Evolutionary conservation across 495 filamentous ascomycete genomes (phyloP), one percentile per base, ranked within the genome.

Genomic region (Collariella sp.): DNA sequence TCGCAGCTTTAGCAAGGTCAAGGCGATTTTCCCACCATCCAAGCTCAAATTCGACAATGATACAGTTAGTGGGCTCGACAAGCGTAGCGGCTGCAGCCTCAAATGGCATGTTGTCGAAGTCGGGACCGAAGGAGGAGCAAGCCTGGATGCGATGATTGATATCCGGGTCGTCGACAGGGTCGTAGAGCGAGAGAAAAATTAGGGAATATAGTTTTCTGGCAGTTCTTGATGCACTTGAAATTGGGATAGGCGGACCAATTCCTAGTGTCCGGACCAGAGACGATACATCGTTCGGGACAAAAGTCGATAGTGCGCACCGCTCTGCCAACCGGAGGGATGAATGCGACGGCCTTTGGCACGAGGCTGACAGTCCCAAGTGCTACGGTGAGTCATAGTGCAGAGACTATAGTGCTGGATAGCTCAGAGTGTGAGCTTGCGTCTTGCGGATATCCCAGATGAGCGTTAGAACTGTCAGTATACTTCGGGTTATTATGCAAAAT

Each of bases 221-320:
- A 72, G 7, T 23, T 42, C 15, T 49, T 38, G 41, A 66, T 33
- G 53, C 61, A 43, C 2, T 61, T 41, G 24, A 70, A 48, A 44
- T 63, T 58, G 39, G 47, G 67, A 38, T 70, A 70, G 24, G 56
- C 56, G 40, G 69, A 67, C 69, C 69, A 70, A 35, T 69, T 70
- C 1, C 34, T 50, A 1, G 61, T 33, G 49, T 61, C 60, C 2
- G 69, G 62, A 3, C 70, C 70, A 1, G 66, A 57, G 10, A 60
- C 50, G 46, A 23, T 51, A 58, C 70, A 72, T 55, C 60, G 57
- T 41, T 55, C 50, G 13, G 68, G 70, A 56, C 70, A 72, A 20
- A 48, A 33, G 36, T 61, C 59, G 24, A 24, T 7, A 2, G 16
- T 29, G 50, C 26, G 16, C 1, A n/a, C 19, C 15, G 46, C 13